A percentile compares a stretch with the other conserved stretches of the same genome.
These are phyloP conservation scores for Cystobasidium tubakii DNA, from an alignment of 768 basidiomycete genomes.

Conservation along the genomic window DNA sequence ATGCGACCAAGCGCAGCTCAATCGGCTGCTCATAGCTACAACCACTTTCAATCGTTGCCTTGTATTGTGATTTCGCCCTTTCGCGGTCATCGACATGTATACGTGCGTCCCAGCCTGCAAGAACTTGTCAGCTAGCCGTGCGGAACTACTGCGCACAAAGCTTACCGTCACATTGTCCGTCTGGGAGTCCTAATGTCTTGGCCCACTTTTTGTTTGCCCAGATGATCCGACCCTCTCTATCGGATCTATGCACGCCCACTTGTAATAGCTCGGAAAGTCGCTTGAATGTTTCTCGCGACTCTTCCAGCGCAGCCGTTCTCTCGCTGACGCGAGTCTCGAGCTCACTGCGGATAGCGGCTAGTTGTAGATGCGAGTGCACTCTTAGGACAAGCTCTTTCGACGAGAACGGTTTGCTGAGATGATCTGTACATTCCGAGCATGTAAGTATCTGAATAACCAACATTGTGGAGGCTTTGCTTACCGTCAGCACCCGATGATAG, in stretches of 20 bases:
- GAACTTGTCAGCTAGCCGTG: background rate
- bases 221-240: conserved; percentile 14
- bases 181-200: conserved; percentile 13
- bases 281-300: conserved; percentile 25
- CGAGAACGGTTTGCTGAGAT: conserved; percentile 38
- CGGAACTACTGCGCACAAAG: background rate
- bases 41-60: conserved; percentile 22
- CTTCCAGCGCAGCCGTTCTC: conserved; percentile 35
- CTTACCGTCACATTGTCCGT: conserved; percentile 26
- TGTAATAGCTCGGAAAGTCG: conserved; percentile 36
- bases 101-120: conserved; percentile 7
- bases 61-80: background rate
- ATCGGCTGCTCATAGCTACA: conserved; percentile 31
- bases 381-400: conserved; percentile 37
- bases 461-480: background rate
- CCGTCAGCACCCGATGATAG: conserved; percentile 32
- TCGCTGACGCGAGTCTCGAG: conserved; percentile 32
- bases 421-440: background rate
- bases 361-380: conserved; percentile 34
- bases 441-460: no score
- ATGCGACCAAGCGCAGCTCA: conserved; percentile 29
- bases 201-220: conserved; percentile 39
- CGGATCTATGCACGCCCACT: conserved; percentile 38
- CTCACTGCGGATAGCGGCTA: conserved; percentile 34
- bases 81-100: conserved; percentile 21